Evolutionary conservation across 768 basidiomycete species (phyloP), one percentile per base, ranked within the genome.

Genomic region (Tricholoma furcatifolium): DNA sequence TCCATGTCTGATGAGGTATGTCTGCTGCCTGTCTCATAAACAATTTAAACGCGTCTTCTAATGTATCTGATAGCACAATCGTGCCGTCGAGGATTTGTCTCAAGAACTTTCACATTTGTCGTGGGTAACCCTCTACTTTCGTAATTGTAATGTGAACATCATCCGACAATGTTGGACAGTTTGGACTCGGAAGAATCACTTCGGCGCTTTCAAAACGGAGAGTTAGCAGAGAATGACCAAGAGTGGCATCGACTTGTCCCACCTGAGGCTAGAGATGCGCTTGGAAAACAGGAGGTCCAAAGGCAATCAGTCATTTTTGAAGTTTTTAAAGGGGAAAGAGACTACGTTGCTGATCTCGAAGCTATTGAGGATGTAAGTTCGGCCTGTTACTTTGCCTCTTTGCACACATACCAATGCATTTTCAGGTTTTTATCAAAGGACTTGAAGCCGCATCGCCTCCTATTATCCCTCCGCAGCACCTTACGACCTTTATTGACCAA

Each of bases 301-400:
- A 79, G 94, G 41, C 94, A 98, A 66, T 89, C 84, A 21, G 82
- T 85, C 35, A 78, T 99, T 6, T 95, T 94, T 60, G 95, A 98
- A 65, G 71, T 96, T 20, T 85, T 98, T 68, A 87, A 91, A 67
- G 85, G 88, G 0, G 97, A 99, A 71, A 79, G 85, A 56, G 87
- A 93, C 54, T 98, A 97, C 65, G 87, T 93, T 10, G 67, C 79
- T 27, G 96, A 98, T 69, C 69, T 99, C 44, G 77, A 84, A 62
- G 67, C 85, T 53, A 70, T 89, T 57, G 70, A 82, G 71, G 78
- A 90, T 65, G 91, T 91, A 55, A 50, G 68, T 58, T 40, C 43
- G 43, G 34, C 23, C 42, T 10, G 27, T 18, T 14, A 18, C 43
- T 23, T 42, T 15, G 43, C 53, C 14, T 43, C 21, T 47, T n/a